Conservation (phyloP, 2,329 filamentous ascomycete genomes). For the Penicillium concentricum region DNA sequence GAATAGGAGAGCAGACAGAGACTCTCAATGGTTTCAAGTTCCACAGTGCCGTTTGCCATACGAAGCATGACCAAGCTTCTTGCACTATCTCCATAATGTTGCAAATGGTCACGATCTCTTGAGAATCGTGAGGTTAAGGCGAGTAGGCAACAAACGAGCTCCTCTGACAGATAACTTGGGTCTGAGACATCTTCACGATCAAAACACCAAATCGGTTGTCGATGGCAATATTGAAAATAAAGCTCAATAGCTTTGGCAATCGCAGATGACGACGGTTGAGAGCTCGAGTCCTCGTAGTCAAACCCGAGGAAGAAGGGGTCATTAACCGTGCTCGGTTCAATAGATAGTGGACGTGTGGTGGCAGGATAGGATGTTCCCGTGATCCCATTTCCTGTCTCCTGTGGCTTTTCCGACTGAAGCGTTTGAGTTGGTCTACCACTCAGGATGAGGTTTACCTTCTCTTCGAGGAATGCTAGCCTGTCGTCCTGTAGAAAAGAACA, state of each 20-base stretch:
- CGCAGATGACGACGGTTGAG: constrained; percentile 20
- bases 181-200: constrained; percentile 34
- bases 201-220: constrained; percentile 41
- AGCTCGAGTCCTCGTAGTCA: constrained; percentile 26
- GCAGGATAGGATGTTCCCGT: constrained; percentile 18
- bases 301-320: constrained; percentile 24
- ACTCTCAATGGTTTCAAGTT: constrained; percentile 52
- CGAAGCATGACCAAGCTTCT: constrained; percentile 46
- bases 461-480: constrained; percentile 52
- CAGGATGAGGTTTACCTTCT: constrained; percentile 53
- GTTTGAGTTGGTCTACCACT: constrained; percentile 34
- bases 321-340: constrained; percentile 19
- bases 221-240: constrained; percentile 39
- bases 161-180: constrained; percentile 29
- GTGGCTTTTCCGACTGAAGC: constrained; percentile 19
- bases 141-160: constrained; percentile 35
- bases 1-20: constrained; percentile 53
- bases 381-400: background rate
- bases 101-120: constrained; percentile 26
- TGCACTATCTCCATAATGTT: constrained; percentile 42
- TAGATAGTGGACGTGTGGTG: constrained; percentile 17
- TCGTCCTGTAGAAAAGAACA: constrained; percentile 42
- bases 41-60: constrained; percentile 52
- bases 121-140: constrained; percentile 35
- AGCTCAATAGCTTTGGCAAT: constrained; percentile 31